Evolutionary conservation across 1,284 basidiomycete species (phyloP), one percentile per base, ranked within the genome.

Genomic region (Ustilago curta): DNA sequence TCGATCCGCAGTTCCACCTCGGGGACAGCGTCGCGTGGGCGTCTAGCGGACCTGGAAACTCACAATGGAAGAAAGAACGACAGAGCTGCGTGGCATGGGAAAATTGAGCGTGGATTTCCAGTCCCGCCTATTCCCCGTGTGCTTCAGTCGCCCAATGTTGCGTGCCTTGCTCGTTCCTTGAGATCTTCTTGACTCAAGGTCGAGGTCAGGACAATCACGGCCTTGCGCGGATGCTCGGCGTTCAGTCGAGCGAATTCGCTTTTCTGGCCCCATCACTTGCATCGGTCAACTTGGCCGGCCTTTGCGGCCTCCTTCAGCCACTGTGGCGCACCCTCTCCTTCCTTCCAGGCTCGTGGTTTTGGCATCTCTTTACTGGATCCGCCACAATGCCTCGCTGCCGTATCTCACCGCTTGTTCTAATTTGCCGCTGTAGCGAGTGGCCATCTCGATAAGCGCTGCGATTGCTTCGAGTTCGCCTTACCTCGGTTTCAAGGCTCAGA

Each of bases 11-110:
- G 8, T 49, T 19, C 25, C 35, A 31, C 39, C 62, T 59, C 55
- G 62, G 62, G n/a, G 50, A 54, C 43, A 37, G 45, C 56, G 44
- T 47, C 55, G 62, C 62, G 44, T 58, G 62, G 55, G 62, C 62
- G 50, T 58, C 19, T 23, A 47, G 54, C 54, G 54, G 54, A 29
- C 35, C 40, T 47, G 27, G 53, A 44, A 55, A 32, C 9, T 3
- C 19, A 14, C 3, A 53, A 44, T 18, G 42, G 31, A 53, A 19
- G 35, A 45, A 45, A 44, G 50, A 53, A 47, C 7, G n/a, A 39
- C 31, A 27, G 8, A 32, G 35, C 35, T 39, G 27, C 42, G 47
- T 52, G 42, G 32, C 50, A 53, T 59, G 58, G 49, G 49, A 59
- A 55, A 49, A 47, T 14, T 7, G 25, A 47, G 27, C 53, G 18